A percentile compares a stretch with the other conserved stretches of the same genome.
Evolutionary conservation across 345 rosid genomes (phyloP).

Genomic region (Salix purpurea): DNA sequence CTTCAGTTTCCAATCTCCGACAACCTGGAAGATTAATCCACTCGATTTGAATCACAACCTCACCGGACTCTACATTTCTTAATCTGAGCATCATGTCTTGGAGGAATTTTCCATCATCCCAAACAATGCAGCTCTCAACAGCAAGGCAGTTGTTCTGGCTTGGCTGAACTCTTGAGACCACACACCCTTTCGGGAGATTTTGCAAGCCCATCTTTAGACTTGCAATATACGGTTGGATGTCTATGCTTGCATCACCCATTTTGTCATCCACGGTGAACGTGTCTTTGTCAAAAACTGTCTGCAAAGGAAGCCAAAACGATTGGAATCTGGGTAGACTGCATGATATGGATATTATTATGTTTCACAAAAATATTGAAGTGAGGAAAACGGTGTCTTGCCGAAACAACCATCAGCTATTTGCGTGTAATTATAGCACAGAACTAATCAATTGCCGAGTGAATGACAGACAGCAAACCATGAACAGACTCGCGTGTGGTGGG

Average conservation of each 20-base stretch:
- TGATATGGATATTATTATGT: not conserved
- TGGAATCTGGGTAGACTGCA: not conserved
- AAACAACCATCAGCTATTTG: not conserved
- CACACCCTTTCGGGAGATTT: conserved; percentile 22
- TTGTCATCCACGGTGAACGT: conserved; percentile 29
- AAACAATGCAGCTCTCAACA: conserved; percentile 24
- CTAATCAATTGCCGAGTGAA: not conserved
- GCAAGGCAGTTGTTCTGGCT: conserved; percentile 21
- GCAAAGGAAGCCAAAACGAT: not conserved
- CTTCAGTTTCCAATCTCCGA: conserved; percentile 17
- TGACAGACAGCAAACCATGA: not conserved
- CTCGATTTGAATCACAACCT: conserved; percentile 23
- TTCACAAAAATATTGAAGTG: not conserved
- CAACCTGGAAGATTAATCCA: conserved; percentile 28
- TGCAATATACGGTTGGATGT: conserved; percentile 22
- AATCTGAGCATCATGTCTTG: conserved; percentile 29
- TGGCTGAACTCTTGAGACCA: conserved; percentile 20
- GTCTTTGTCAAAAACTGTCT: conserved; percentile 31
- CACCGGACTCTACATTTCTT: conserved; percentile 27
- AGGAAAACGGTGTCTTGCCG: not conserved
- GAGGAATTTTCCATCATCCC: conserved; percentile 21
- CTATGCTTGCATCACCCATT: conserved; percentile 30
- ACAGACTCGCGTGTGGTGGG: too few relatives aligned
- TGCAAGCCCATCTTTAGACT: conserved; percentile 24
- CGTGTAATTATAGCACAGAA: not conserved